These are phyloP conservation scores for Pleurotus tuoliensis DNA, from an alignment of 768 basidiomycete genomes.

Conservation along the genomic window DNA sequence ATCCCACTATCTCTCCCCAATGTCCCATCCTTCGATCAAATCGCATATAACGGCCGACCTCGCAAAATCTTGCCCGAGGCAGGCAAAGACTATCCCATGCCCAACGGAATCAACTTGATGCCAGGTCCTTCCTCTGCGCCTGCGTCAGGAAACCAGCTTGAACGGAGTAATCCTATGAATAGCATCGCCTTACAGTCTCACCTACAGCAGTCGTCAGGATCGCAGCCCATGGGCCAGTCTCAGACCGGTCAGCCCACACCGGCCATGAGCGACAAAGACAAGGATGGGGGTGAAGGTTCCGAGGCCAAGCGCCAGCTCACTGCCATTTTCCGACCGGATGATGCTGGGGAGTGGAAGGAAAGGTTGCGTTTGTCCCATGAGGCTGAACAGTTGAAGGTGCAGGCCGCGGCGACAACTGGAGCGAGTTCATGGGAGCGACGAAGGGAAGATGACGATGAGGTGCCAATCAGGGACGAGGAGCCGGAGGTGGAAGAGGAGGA, in stretches of 20 bases:
- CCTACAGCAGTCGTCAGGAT: constrained; percentile 29
- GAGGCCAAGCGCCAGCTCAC: constrained; percentile 56
- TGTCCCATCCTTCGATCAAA: constrained; percentile 69
- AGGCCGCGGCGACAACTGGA: constrained; percentile 33
- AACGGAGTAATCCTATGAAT: constrained; percentile 45
- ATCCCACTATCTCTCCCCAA: constrained; percentile 67
- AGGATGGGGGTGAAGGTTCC: constrained; percentile 32
- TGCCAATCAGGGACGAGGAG: constrained; percentile 56
- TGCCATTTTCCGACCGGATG: constrained; percentile 86
- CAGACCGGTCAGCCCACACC: constrained; percentile 26
- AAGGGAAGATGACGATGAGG: constrained; percentile 57
- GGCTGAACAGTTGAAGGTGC: constrained; percentile 48
- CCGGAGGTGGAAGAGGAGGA: constrained; percentile 65
- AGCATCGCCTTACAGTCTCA: constrained; percentile 35
- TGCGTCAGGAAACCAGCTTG: constrained; percentile 42
- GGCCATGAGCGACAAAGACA: constrained; percentile 36
- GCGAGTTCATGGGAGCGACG: constrained; percentile 50
- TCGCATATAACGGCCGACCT: constrained; percentile 74
- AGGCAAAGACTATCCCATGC: constrained; percentile 62
- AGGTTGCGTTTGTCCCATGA: constrained; percentile 65
- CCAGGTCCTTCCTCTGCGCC: constrained; percentile 50
- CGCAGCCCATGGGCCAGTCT: constrained; percentile 26
- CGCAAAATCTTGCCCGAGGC: constrained; percentile 77
- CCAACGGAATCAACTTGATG: constrained; percentile 57
- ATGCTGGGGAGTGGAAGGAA: constrained; percentile 84